phyloP scores from a whole-genome alignment of 345 rosid genomes.

The Angophora floribunda region DNA sequence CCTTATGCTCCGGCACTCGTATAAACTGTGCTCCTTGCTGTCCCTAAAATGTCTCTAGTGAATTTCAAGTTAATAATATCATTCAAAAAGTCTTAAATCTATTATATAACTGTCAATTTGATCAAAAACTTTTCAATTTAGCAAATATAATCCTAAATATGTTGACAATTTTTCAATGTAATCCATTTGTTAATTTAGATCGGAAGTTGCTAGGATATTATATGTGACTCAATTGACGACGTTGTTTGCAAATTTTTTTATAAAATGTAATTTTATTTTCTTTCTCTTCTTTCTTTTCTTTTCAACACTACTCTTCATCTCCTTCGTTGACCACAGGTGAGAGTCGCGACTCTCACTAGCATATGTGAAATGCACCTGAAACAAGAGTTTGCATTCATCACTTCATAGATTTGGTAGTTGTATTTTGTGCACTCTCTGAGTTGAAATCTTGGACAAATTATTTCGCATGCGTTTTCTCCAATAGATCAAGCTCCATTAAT shows the following conservation, averaged over 20 bases:
- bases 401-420: background rate
- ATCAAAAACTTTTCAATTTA: background rate
- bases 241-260: background rate
- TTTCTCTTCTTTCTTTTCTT: background rate
- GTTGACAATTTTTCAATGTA: background rate
- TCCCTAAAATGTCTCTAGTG: conserved; percentile 16
- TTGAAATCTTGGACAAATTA: background rate
- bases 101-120: fast-evolving
- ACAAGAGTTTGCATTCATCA: background rate
- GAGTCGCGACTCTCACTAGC: background rate
- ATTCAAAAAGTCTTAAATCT: background rate
- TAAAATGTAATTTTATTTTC: background rate
- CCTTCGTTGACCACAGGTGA: background rate
- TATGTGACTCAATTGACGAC: too few species aligned
- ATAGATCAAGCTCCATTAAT: background rate
- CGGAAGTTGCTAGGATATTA: fast-evolving
- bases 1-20: conserved; percentile 27
- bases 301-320: background rate
- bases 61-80: conserved; percentile 22
- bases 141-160: fast-evolving
- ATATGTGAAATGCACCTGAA: background rate
- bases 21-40: conserved; percentile 17
- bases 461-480: background rate
- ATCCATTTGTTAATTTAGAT: fast-evolving
- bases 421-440: background rate